Conservation (phyloP, 495 filamentous ascomycete species). For the Articulospora tetracladia region DNA sequence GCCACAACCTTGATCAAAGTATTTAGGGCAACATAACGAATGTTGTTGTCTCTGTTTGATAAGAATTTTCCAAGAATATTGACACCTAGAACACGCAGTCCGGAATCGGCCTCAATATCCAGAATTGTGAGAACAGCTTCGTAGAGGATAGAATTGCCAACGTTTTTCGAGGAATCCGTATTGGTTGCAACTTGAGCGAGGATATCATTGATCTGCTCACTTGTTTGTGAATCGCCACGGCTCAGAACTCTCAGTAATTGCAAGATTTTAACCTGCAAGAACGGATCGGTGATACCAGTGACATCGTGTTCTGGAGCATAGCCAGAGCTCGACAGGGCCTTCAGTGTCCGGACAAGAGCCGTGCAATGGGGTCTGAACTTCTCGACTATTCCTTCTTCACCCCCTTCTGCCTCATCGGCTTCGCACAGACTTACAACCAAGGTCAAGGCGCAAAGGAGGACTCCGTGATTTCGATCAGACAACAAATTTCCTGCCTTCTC, state of each 20-base stretch:
- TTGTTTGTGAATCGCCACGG: conserved; percentile 82
- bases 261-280: conserved; percentile 94
- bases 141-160: conserved; percentile 96
- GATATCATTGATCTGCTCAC: conserved; percentile 98
- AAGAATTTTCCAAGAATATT: conserved; percentile 98
- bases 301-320: conserved; percentile 98
- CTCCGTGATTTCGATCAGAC: conserved; percentile 89
- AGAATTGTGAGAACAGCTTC: conserved; percentile 96
- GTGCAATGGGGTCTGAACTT: conserved; percentile 80
- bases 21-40: conserved; percentile 95
- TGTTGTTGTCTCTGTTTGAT: conserved; percentile 97
- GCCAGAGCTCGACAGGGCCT: conserved; percentile 86
- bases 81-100: conserved; percentile 87
- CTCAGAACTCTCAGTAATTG: conserved; percentile 79
- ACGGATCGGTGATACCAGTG: conserved; percentile 97
- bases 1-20: conserved; percentile 98
- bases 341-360: conserved; percentile 82
- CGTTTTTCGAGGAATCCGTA: conserved; percentile 96
- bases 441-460: conserved; percentile 87
- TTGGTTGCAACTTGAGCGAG: conserved; percentile 97
- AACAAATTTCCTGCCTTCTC: conserved; percentile 90
- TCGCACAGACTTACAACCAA: conserved; percentile 90
- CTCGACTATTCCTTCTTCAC: conserved; percentile 79
- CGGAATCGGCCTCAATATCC: conserved; percentile 96
- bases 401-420: conserved; percentile 84